Percentiles rank a stretch among this genome's conserved stretches.
These are phyloP conservation scores for Phaeotremella skinneri DNA, from an alignment of 768 basidiomycete genomes.

Conservation along the genomic window DNA sequence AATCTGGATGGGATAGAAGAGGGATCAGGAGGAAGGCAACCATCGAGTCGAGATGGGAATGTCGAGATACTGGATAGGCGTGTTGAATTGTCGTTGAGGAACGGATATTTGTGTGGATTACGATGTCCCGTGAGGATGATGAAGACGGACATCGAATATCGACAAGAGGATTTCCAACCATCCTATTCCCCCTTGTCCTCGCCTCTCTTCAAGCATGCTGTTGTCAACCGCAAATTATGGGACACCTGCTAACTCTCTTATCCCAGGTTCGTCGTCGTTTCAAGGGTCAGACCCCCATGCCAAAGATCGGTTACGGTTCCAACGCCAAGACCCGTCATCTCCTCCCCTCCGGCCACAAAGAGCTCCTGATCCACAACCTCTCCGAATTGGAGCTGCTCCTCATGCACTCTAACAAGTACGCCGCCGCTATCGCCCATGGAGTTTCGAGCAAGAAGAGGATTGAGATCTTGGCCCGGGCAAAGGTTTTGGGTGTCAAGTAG, in stretches of 20 bases:
- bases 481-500: conserved; percentile 66
- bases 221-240: neutral
- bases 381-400: conserved; percentile 91
- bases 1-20: no score
- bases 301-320: conserved; percentile 87
- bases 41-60: neutral
- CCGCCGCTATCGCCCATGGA: conserved; percentile 94
- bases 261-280: conserved; percentile 52
- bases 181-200: neutral
- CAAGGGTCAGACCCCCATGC: conserved; percentile 94
- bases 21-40: no score
- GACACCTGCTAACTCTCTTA: neutral
- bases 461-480: conserved; percentile 77
- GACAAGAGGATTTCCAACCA: no score
- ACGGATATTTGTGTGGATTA: neutral
- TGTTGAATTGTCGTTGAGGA: no score
- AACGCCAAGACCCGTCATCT: conserved; percentile 95
- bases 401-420: conserved; percentile 96
- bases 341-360: conserved; percentile 92
- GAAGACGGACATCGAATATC: no score
- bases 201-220: neutral
- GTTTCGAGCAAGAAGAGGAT: conserved; percentile 95
- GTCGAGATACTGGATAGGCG: neutral
- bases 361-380: conserved; percentile 90
- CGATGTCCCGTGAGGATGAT: no score